Evolutionary conservation across 1,284 basidiomycete genomes (phyloP), one percentile per base, ranked within the genome.

Genomic region (Inonotus hispidus): DNA sequence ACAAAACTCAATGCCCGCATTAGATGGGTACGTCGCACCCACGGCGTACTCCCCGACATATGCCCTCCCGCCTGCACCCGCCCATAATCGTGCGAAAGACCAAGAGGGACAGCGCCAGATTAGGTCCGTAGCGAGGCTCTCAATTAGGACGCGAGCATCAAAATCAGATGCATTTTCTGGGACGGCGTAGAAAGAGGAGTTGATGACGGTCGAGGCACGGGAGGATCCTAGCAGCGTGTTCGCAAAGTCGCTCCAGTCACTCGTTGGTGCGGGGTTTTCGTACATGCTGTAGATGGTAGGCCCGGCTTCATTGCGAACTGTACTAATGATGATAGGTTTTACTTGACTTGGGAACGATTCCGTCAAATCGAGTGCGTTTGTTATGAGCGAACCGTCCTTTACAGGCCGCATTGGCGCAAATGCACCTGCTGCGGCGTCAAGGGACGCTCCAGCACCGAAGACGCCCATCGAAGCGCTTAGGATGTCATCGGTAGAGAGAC

Each of bases 241-340:
- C 29, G 84, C 77, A 14, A 79, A 68, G 7, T 65, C 60, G 32
- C 69, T 64, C 66, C 84, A 85, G 7, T 70, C 69, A 4, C 70
- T 66, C 46, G 75, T 73, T 32, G 78, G 71, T 16, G 84, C 58
- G 1, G 79, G 71, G 27, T 71, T 65, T 3, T 73, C 66, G 67
- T 79, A 78, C 53, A 69, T 62, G 23, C 70, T 65, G 68, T 85
- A 87, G 64, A 90, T 84, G 16, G 82, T 75, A 11, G 74, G 71
- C 0, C 78, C 88, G 1, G 84, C 88, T 68, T 94, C 91, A 68
- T 92, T 75, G 37, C 73, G 70, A 16, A 88, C 86, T n/a, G 80
- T 87, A 0, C 88, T 84, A 45, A 93, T 70, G 37, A 94, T 73
- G 47, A 93, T 67, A 1, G 87, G 80, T 69, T 90, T 90, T 62